Evolutionary conservation across 2,329 filamentous ascomycete species (phyloP).

Genomic region (Fusarium torreyae): DNA sequence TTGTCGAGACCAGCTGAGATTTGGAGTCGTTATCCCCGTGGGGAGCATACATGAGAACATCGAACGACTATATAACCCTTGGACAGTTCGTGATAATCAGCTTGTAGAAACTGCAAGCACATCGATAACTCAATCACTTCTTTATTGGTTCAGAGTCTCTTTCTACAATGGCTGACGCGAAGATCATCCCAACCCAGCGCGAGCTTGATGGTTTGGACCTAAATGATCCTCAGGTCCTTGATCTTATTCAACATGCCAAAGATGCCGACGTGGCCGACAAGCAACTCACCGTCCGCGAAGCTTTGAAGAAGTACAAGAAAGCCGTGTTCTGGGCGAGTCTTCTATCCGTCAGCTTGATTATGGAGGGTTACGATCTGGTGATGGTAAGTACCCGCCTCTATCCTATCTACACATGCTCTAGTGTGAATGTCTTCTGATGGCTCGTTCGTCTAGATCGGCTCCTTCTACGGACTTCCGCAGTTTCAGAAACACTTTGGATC

Average conservation of each 20-base stretch:
- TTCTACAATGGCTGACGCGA: constrained; percentile 18
- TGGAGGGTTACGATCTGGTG: constrained; percentile 53
- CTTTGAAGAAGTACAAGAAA: background rate
- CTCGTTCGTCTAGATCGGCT: constrained; percentile 19
- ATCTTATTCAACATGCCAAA: constrained; percentile 35
- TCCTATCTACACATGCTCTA: too few species aligned
- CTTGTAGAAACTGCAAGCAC: constrained; percentile 4
- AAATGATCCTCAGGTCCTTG: constrained; percentile 13
- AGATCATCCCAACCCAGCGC: constrained; percentile 29
- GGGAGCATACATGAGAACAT: too few species aligned
- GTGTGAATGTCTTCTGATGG: too few species aligned
- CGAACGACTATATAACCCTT: too few species aligned
- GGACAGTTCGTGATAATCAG: too few species aligned
- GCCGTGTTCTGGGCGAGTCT: background rate
- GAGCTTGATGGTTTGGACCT: constrained; percentile 32
- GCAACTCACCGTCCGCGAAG: constrained; percentile 37
- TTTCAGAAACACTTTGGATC: constrained; percentile 34
- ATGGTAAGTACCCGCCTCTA: constrained; percentile 48
- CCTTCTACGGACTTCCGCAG: constrained; percentile 34
- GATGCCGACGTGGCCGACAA: constrained; percentile 39
- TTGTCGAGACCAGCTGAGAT: too few species aligned
- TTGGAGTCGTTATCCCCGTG: too few species aligned
- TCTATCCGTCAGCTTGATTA: background rate
- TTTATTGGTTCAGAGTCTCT: background rate
- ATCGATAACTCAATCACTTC: too few species aligned